Base-by-base conservation (phyloP, 371 early-diverging fungal genomes). In the Mortierella sp. region DNA sequence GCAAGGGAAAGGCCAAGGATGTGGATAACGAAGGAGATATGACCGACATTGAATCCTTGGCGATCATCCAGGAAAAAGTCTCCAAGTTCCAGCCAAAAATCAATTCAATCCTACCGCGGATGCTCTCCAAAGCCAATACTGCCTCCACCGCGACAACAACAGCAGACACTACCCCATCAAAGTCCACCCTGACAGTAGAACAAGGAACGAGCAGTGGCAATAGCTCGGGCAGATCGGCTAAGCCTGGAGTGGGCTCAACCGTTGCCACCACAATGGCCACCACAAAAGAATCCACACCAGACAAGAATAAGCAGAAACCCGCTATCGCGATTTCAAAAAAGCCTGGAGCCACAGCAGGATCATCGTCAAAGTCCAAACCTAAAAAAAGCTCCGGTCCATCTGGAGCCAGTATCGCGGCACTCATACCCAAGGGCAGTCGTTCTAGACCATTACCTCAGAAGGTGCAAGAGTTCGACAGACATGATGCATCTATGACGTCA, bases 351-450 rank as follows among this genome's bases (percentile, higher is more conserved):
- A 22, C 63, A 21, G 40, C 64, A n/a, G 15, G 43, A 16, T 47
- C 58, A 24, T 24, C 70, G 19, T n/a, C 48, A 9, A 41, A 36
- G 48, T 28, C 64, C 48, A 64, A 65, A 22, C 47, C 71, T 22
- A 71, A 40, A 67, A 74, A 68, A 38, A 43, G 24, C 4, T 19
- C 68, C 19, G 21, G 38, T 43, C 11, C 63, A 19, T 50, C 61
- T 8, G 40, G 59, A 13, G 52, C 69, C 33, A 69, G 75, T 33
- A 68, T 75, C 36, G 66, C 70, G 6, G 52, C 65, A 19, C 69
- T 59, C n/a, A 69, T 75, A 24, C 75, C 75, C 0, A 69, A 65
- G 52, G 66, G 75, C 6, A 75, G 75, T 32, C 65, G 75, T 10
- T 43, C 65, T 41, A 75, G 69, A 16, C 75, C 75, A 3, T 21